These are phyloP conservation scores for Cytospora schulzeri DNA, from an alignment of 2,329 filamentous ascomycete genomes.

Conservation along the genomic window DNA sequence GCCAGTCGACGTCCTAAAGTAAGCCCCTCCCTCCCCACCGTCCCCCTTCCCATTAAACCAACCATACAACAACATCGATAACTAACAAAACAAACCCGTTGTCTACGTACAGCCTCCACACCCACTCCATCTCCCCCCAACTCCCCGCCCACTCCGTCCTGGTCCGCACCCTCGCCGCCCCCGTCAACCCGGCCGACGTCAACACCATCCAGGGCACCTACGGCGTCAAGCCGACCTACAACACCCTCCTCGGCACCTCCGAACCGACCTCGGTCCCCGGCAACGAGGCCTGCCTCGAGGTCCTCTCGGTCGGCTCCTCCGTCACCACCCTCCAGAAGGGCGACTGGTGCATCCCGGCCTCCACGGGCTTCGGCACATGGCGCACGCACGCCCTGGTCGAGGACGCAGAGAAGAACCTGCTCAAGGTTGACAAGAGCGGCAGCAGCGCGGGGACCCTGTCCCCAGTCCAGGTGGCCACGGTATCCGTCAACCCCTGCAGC, in stretches of 20 bases:
- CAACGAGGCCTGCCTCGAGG: slow-evolving; percentile 93
- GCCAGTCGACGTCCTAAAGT: slow-evolving; percentile 70
- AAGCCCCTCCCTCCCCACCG: slow-evolving; percentile 30
- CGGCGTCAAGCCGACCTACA: slow-evolving; percentile 79
- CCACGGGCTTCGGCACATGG: slow-evolving; percentile 88
- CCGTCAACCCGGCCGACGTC: slow-evolving; percentile 96
- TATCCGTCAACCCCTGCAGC: slow-evolving; percentile 90
- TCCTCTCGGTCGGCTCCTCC: slow-evolving; percentile 68
- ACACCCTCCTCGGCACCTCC: slow-evolving; percentile 72
- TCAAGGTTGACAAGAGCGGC: slow-evolving; percentile 71
- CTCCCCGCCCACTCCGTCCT: slow-evolving; percentile 68
- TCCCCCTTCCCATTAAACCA: slow-evolving; percentile 3
- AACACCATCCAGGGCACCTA: slow-evolving; percentile 98
- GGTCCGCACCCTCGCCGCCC: slow-evolving; percentile 83
- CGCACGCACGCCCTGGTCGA: slow-evolving; percentile 81
- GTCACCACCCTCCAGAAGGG: slow-evolving; percentile 63
- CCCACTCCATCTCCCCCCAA: slow-evolving; percentile 74
- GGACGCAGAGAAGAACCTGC: slow-evolving; percentile 54
- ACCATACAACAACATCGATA: neutral
- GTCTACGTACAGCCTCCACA: slow-evolving; percentile 59
- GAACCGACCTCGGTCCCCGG: slow-evolving; percentile 77
- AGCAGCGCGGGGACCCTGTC: slow-evolving; percentile 48
- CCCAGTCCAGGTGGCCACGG: slow-evolving; percentile 79
- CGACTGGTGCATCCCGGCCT: slow-evolving; percentile 92
- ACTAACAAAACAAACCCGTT: neutral